Base-by-base conservation (phyloP, 179 eudicot species). In the Spinacia oleracea region DNA sequence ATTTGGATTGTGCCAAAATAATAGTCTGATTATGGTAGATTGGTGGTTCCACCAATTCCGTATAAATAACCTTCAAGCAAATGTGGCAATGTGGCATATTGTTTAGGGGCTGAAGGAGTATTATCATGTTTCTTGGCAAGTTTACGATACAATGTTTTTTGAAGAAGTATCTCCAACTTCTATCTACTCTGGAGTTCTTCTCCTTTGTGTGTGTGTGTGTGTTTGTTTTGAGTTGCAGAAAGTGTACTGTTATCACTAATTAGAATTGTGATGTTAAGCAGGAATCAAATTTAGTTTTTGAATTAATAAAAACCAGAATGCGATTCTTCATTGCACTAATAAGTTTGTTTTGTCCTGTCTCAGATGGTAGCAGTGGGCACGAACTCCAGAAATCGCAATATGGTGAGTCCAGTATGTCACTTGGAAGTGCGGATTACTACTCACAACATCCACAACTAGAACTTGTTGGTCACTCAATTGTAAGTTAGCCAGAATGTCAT, bases 401-500 rank as follows among this genome's bases (percentile, higher is more conserved):
- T 71, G 87, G 83, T 27, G 83, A 84, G 46, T 72, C 92, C 46
- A 66, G 74, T 46, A 16, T 85, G 45, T 86, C 83, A 78, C 79
- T 84, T 43, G 85, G 80, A 71, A 88, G 70, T 68, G 85, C 81
- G 65, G 90, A 84, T 69, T 82, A 77, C 78, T 81, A 81, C 64
- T 72, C 85, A 43, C 97, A 88, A 78, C 86, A 87, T 56, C 87
- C 92, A 63, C 95, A 86, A 73, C 87, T 87, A 51, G 97, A 95
- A 78, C 97, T 93, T 82, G 91, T 87, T 82, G 95, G 97, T 25
- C 97, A 91, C 83, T 90, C 98, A 68, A 81, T 93, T 77, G 98
- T 95, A 91, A 88, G 97, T 85, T 32, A 29, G 45, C 15, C 23
- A 14, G 56, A 45, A 11, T 72, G 43, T 15, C 15, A n/a, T 71